phyloP scores from a whole-genome alignment of 1,139 yeast species.

The Blastobotrys buckinghamii region DNA sequence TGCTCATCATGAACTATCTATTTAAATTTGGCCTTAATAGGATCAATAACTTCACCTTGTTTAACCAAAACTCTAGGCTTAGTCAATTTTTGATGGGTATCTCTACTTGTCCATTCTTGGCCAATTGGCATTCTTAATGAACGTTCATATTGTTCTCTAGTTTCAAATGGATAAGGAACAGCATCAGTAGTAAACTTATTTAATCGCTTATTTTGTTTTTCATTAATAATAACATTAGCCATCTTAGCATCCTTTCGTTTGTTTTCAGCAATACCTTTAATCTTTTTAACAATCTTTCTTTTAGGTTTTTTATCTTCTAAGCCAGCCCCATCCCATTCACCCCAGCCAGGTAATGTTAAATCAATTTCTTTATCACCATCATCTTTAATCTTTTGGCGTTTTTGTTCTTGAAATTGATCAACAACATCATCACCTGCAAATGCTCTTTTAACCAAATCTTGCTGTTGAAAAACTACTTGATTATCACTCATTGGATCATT shows the following conservation, averaged over 20 bases:
- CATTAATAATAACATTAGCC: slow-evolving; percentile 83
- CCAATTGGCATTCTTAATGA: slow-evolving; percentile 95
- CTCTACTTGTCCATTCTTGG: slow-evolving; percentile 91
- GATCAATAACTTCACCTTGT: slow-evolving; percentile 88
- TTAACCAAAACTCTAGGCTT: slow-evolving; percentile 85
- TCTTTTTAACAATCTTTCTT: slow-evolving; percentile 51
- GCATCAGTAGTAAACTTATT: slow-evolving; percentile 76
- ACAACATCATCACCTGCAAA: slow-evolving; percentile 94
- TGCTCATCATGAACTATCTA: neutral
- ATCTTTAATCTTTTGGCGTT: slow-evolving; percentile 56
- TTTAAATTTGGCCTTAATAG: slow-evolving; percentile 64
- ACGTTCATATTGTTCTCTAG: slow-evolving; percentile 89
- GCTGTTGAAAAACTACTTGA: slow-evolving; percentile 58
- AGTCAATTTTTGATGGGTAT: slow-evolving; percentile 78
- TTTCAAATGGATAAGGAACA: slow-evolving; percentile 93
- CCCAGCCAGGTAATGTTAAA: slow-evolving; percentile 90
- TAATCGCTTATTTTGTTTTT: slow-evolving; percentile 76
- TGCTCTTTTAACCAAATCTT: slow-evolving; percentile 79
- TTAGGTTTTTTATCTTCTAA: slow-evolving; percentile 22
- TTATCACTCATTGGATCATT: slow-evolving; percentile 38
- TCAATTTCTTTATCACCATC: slow-evolving; percentile 89
- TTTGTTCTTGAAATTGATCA: slow-evolving; percentile 73
- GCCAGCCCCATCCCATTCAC: slow-evolving; percentile 41
- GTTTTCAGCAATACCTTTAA: slow-evolving; percentile 67
- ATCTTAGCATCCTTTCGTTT: slow-evolving; percentile 73